Base-by-base conservation (phyloP, 2,329 filamentous ascomycete species). In the Pseudogymnoascus sp. region DNA sequence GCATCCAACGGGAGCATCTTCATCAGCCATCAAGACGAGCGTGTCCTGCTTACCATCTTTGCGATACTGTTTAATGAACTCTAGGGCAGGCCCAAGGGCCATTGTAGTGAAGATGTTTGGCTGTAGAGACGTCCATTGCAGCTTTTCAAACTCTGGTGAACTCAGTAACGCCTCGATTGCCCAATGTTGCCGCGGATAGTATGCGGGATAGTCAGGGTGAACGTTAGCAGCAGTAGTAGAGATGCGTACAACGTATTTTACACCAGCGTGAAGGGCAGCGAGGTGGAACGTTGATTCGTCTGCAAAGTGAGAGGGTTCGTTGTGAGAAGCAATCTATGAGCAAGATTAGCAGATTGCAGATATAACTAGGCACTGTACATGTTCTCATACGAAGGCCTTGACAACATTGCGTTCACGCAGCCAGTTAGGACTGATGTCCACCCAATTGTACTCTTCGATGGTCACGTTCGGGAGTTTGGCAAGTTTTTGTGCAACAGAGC, bases 211-310 rank as follows among this genome's bases (percentile, higher is more conserved):
- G 59, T 73, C 70, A 0, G 76, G 74, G n/a, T 67, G 68, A 2
- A 77, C 71, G 20, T 74, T 74, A 0, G 70, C 65, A 1, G 71
- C 71, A 0, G 69, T 74, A 0, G 76, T 78, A 0, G 74, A 77
- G 62, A 78, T 74, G 1, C 75, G 72, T 4, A 78, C 75, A 8
- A 78, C 70, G 58, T 78, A 78, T 54, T 75, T 63, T 1, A 78
- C 72, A 9, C 75, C 71, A 1, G 73, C 75, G 3, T 67, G 60
- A 1, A 75, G 70, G 8, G 71, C 70, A 1, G 70, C 68, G 1
- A 74, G 7, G 41, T 73, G 68, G 60, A 78, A 75, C 0, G 69
- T 65, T 0, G 74, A 73, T 60, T 78, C 76, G 28, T 77, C 74
- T 28, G 72, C 67, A 58, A 78, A 78, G 16, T 76, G 73, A 3